A percentile compares a stretch with the other conserved stretches of the same genome.
Evolutionary conservation across 2,329 filamentous ascomycete species (phyloP).

Genomic region (Phialemoniopsis sp.): DNA sequence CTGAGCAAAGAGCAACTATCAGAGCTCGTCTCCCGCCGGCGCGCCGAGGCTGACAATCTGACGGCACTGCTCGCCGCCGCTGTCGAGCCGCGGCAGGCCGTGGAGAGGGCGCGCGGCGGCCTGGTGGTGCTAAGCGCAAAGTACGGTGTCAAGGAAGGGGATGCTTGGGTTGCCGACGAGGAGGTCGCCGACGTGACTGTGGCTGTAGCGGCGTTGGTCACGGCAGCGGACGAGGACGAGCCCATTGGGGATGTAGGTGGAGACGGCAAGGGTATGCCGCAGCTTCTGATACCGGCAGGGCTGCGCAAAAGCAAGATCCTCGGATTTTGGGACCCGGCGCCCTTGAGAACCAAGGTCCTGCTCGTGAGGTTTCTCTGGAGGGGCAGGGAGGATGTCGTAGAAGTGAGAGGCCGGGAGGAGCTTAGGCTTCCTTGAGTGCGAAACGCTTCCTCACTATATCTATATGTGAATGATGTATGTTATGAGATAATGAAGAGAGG

Average conservation of each 20-base stretch:
- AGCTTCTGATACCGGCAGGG: slow-evolving; percentile 31
- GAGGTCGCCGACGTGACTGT: slow-evolving; percentile 47
- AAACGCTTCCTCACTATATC: background rate
- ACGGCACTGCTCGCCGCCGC: slow-evolving; percentile 34
- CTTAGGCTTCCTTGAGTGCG: slow-evolving; percentile 22
- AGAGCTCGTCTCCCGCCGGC: slow-evolving; percentile 21
- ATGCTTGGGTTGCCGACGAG: slow-evolving; percentile 23
- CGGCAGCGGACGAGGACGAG: slow-evolving; percentile 7
- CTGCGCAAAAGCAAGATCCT: slow-evolving; percentile 38
- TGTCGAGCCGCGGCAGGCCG: slow-evolving; percentile 31
- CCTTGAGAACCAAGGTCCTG: slow-evolving; percentile 36
- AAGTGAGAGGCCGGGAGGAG: slow-evolving; percentile 29
- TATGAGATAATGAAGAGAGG: background rate
- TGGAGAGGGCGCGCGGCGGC: slow-evolving; percentile 27
- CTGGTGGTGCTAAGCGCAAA: slow-evolving; percentile 46
- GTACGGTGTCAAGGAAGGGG: slow-evolving; percentile 32
- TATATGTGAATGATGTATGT: background rate
- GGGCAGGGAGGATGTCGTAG: slow-evolving; percentile 25
- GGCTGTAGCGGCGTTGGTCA: slow-evolving; percentile 39
- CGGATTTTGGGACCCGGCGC: slow-evolving; percentile 48
- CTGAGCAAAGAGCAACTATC: slow-evolving; percentile 4
- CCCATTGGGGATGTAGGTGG: slow-evolving; percentile 12
- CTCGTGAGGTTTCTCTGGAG: slow-evolving; percentile 38
- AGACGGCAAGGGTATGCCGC: background rate
- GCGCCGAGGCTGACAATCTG: slow-evolving; percentile 40